These are phyloP conservation scores for Andrographis paniculata DNA, from an alignment of 305 asterid genomes.

Conservation along the genomic window DNA sequence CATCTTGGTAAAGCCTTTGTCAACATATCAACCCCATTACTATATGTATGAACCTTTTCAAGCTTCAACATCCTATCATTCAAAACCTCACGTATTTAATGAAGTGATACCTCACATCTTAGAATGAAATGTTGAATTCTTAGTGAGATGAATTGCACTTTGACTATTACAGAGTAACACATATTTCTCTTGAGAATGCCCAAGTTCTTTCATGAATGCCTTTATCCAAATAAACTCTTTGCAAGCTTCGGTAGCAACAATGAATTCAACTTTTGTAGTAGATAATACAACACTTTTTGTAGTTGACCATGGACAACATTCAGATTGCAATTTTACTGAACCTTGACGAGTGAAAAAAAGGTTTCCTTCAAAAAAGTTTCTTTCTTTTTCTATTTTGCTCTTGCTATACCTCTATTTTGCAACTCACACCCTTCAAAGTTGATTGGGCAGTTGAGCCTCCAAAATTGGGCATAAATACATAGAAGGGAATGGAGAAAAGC, in stretches of 20 bases:
- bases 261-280: not conserved
- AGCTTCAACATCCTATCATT: not conserved
- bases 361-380: too few relatives aligned
- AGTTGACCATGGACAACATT: too few relatives aligned
- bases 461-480: too few relatives aligned
- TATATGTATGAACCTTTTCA: not conserved
- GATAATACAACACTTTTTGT: not conserved
- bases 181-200: not conserved
- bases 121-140: not conserved
- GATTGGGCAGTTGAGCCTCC: too few relatives aligned
- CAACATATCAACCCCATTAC: not conserved
- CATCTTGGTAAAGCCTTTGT: too few relatives aligned
- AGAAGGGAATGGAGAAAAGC: too few relatives aligned
- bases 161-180: not conserved
- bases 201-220: not conserved
- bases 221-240: not conserved
- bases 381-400: too few relatives aligned
- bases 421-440: too few relatives aligned
- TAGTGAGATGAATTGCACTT: not conserved
- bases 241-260: too few relatives aligned
- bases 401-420: too few relatives aligned
- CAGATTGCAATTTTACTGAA: too few relatives aligned
- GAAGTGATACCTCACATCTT: constrained; percentile 2
- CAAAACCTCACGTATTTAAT: constrained; percentile 1
- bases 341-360: too few relatives aligned